Conservation (phyloP, 306 rosid genomes). For the Malus asiatica region DNA sequence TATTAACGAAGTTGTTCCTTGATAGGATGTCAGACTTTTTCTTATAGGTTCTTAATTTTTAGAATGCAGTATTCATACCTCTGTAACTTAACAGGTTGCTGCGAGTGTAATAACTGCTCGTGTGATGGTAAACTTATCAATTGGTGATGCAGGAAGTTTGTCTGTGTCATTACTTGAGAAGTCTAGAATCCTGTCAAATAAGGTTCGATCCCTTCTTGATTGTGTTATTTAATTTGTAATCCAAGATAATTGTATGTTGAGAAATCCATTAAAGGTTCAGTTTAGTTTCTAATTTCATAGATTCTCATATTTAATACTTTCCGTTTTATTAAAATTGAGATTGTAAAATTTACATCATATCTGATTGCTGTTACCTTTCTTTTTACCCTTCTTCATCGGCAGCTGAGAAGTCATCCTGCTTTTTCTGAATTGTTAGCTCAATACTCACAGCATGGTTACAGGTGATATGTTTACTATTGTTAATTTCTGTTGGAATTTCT, state of each 20-base stretch:
- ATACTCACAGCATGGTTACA: conserved; percentile 76
- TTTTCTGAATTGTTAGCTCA: conserved; percentile 64
- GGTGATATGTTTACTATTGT: conserved; percentile 34
- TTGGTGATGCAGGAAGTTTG: conserved; percentile 61
- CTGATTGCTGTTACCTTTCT: not conserved
- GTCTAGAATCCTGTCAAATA: conserved; percentile 40
- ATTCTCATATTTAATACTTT: not conserved
- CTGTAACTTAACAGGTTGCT: conserved; percentile 59
- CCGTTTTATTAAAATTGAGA: not conserved
- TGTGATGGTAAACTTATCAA: conserved; percentile 61
- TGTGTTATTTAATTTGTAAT: not conserved
- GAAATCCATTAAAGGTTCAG: not conserved
- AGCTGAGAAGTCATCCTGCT: conserved; percentile 78
- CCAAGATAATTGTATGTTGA: not conserved
- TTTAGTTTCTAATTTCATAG: not conserved
- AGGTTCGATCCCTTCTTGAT: conserved; percentile 38
- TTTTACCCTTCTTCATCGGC: conserved; percentile 23
- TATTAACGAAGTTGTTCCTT: not conserved
- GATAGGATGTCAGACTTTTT: not conserved
- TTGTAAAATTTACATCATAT: not conserved
- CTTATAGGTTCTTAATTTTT: not conserved
- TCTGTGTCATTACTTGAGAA: conserved; percentile 66
- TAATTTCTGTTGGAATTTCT: not conserved
- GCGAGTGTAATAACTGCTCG: conserved; percentile 61
- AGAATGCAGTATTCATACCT: not conserved